Evolutionary conservation across 495 filamentous ascomycete genomes (phyloP), one percentile per base, ranked within the genome.

Genomic region (Clavariopsis aquatica): DNA sequence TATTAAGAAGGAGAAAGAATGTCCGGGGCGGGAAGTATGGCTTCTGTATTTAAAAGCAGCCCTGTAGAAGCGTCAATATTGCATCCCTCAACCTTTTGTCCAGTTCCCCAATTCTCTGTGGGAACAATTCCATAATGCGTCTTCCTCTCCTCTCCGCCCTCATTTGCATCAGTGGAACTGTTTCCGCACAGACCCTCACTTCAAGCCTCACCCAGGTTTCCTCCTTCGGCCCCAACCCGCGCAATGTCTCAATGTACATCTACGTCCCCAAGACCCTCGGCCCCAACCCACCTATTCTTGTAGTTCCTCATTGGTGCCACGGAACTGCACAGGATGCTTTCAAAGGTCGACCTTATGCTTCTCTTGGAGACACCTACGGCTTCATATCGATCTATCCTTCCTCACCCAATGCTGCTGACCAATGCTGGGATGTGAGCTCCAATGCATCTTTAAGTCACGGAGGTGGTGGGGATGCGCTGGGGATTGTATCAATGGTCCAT

Each of bases 351-450:
- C 56, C 60, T 17, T 71, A 69, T 27, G 65, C 69, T n/a, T 51
- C 57, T 19, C 52, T 55, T 8, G 66, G 59, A 3, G 61, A 71
- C 54, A 36, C 24, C 10, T 69, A 71, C 34, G 57, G 65, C 55
- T 69, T 65, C 61, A 71, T 71, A 38, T 52, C 49, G 28, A 71
- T 71, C 43, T 71, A 68, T 24, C 69, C 69, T 1, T 51, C 65
- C 34, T 68, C 65, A n/a, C 69, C 69, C 23, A 71, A 68, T 45
- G 51, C 23, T 19, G 52, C 49, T 3, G 79, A 72, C 70, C 80
- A 81, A 69, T 86, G 83, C 78, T 85, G 83, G 83, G 83, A 84
- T 62, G 80, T 84, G 34, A 71, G 80, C 29, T 78, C 74, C 61
- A 53, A 72, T 0, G 72, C 69, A 5, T 75, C 76, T 27, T 71